phyloP scores from a whole-genome alignment of 352 stramenopile species.

The Achlya hypogyna region DNA sequence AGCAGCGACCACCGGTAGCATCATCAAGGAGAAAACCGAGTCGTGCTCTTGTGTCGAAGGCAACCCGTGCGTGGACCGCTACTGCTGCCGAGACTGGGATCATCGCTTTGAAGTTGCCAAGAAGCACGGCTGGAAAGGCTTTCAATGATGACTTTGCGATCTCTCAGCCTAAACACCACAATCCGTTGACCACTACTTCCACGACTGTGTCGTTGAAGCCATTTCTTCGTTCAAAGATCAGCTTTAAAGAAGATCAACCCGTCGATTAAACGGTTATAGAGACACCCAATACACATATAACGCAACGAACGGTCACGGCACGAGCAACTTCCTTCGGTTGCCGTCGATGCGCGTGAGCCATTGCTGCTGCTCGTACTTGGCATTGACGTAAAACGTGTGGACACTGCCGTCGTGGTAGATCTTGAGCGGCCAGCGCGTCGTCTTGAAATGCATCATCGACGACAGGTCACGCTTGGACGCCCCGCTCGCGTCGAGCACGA shows the following conservation, averaged over 20 bases:
- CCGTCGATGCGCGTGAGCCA: slow-evolving; percentile 14
- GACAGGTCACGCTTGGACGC: not conserved
- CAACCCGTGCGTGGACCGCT: slow-evolving; percentile 9
- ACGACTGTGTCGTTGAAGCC: too few relatives aligned
- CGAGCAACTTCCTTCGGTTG: slow-evolving; percentile 12
- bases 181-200: too few relatives aligned
- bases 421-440: not conserved
- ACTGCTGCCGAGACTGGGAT: slow-evolving; percentile 14
- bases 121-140: slow-evolving; percentile 11
- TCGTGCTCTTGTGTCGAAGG: slow-evolving; percentile 9
- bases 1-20: not conserved
- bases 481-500: not conserved
- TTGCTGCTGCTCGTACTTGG: slow-evolving; percentile 8
- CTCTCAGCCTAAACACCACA: too few relatives aligned
- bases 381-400: slow-evolving; percentile 4
- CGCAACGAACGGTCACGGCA: not conserved
- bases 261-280: too few relatives aligned
- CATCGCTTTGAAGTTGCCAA: not conserved
- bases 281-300: too few relatives aligned
- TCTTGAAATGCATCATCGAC: not conserved
- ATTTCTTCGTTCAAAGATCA: too few relatives aligned
- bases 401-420: slow-evolving; percentile 12
- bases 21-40: slow-evolving; percentile 3
- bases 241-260: too few relatives aligned
- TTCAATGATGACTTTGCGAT: slow-evolving; percentile 6